Evolutionary conservation across 169 alveolate genomes (phyloP), one percentile per base, ranked within the genome.

Genomic region (Eimeria sp.): DNA sequence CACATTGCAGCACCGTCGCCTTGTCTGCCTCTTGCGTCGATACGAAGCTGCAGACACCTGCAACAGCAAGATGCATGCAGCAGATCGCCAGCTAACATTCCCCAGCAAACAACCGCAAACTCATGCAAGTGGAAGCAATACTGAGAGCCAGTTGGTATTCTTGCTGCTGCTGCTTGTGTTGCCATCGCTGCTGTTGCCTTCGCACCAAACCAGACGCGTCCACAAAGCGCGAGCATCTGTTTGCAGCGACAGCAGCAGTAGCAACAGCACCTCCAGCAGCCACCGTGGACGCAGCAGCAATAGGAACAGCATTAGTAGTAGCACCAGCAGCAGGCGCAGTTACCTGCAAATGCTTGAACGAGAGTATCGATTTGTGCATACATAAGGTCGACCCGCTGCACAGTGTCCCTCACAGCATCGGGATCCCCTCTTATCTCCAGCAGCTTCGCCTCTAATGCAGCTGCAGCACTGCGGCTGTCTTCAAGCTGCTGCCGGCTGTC

Each of bases 301-400:
- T 16, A 54, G 18, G 22, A 54, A 16, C 63, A 54, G 11, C 63
- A 54, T 11, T 16, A 54, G 63, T 16, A 54, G 18, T 3, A 54
- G 63, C 63, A 54, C 5, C 63, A 54, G 18, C 63, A 54, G 63
- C 63, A 54, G 40, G 40, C 40, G 40, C 0, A 2, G 40, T 63
- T 30, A 95, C 97, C 97, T 40, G 97, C 97, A 22, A 95, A 73
- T 11, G 95, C 86, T 30, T 95, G 97, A 30, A 87, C 61, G 70
- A 95, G 70, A 4, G 97, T 95, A 45, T 95, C 97, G 43, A 95
- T 49, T n/a, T 95, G 97, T 2, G 82, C 82, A 58, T 95, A 95
- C 95, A 95, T 76, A 10, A 95, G 83, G 27, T 95, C 95, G 40
- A 95, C 73, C n/a, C 97, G 58, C 78, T 89, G 91, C 11, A 95